Conservation (phyloP, 2,329 filamentous ascomycete species). For the Penicillium sp. region DNA sequence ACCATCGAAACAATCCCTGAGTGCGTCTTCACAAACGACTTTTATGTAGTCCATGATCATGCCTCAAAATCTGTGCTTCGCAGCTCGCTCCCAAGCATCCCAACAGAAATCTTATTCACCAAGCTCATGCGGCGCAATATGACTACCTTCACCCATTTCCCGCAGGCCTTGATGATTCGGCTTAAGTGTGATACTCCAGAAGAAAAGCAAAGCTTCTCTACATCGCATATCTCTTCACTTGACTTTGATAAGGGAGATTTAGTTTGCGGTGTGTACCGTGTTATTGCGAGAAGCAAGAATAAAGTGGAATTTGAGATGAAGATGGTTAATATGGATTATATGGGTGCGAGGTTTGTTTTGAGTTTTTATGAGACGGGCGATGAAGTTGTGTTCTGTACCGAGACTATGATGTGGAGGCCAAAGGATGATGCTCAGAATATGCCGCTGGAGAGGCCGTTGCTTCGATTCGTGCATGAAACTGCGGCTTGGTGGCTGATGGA, state of each 20-base stretch:
- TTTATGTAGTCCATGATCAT: constrained; percentile 24
- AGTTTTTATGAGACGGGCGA: constrained; percentile 19
- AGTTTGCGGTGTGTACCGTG: constrained; percentile 34
- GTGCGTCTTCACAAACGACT: constrained; percentile 16
- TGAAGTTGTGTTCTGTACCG: constrained; percentile 26
- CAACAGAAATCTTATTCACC: constrained; percentile 25
- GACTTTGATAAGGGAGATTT: constrained; percentile 32
- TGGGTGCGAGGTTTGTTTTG: constrained; percentile 27
- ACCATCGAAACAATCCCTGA: constrained; percentile 27
- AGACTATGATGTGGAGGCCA: constrained; percentile 34
- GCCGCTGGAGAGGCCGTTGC: constrained; percentile 31
- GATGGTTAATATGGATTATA: constrained; percentile 14
- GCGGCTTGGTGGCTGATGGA: constrained; percentile 39
- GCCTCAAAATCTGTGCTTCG: constrained; percentile 23
- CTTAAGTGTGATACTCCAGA: constrained; percentile 17
- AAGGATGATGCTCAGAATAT: constrained; percentile 18
- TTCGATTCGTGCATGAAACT: constrained; percentile 35
- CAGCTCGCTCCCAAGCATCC: constrained; percentile 17
- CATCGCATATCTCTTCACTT: constrained; percentile 25
- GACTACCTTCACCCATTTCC: constrained; percentile 32
- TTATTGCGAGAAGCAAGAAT: constrained; percentile 22
- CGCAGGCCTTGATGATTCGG: constrained; percentile 31
- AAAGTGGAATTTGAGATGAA: constrained; percentile 35
- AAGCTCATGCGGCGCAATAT: constrained; percentile 36
- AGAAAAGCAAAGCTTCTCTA: constrained; percentile 24